Evolutionary conservation across 805 yeast species (phyloP).

Genomic region (Sungouiozyma intestinalis): DNA sequence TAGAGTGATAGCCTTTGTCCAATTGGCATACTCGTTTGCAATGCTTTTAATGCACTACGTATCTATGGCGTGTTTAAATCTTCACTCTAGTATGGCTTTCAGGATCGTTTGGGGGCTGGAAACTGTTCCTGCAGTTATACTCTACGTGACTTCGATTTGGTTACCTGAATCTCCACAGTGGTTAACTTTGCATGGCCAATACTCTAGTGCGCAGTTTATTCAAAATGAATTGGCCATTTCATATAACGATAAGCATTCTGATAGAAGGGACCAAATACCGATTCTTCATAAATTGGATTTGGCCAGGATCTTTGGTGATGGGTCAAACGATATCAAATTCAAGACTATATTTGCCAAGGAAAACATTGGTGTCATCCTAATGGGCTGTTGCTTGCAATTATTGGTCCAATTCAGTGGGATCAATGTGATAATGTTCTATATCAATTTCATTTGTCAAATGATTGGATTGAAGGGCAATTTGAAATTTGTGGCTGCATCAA

Average conservation of each 20-base stretch:
- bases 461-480: slow-evolving; percentile 33
- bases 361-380: slow-evolving; percentile 28
- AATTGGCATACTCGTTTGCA: slow-evolving; percentile 29
- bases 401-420: slow-evolving; percentile 39
- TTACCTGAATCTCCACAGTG: slow-evolving; percentile 49
- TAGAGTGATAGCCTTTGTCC: slow-evolving; percentile 43
- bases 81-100: slow-evolving; percentile 41
- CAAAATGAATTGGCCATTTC: slow-evolving; percentile 27
- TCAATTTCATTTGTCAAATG: slow-evolving; percentile 38
- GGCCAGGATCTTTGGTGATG: slow-evolving; percentile 9
- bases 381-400: slow-evolving; percentile 33
- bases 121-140: slow-evolving; percentile 35
- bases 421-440: slow-evolving; percentile 34
- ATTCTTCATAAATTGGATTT: slow-evolving; percentile 12
- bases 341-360: slow-evolving; percentile 27
- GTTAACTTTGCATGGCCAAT: slow-evolving; percentile 32
- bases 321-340: slow-evolving; percentile 5
- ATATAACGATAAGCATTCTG: slow-evolving; percentile 4
- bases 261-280: slow-evolving; percentile 3
- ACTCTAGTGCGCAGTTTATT: slow-evolving; percentile 30
- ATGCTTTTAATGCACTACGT: slow-evolving; percentile 44
- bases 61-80: slow-evolving; percentile 3
- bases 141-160: slow-evolving; percentile 8
- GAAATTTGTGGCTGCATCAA: slow-evolving; percentile 28
- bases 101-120: slow-evolving; percentile 56